Evolutionary conservation across 192 early-diverging fungal species (phyloP).

Genomic region (Cladochytrium replicatum): DNA sequence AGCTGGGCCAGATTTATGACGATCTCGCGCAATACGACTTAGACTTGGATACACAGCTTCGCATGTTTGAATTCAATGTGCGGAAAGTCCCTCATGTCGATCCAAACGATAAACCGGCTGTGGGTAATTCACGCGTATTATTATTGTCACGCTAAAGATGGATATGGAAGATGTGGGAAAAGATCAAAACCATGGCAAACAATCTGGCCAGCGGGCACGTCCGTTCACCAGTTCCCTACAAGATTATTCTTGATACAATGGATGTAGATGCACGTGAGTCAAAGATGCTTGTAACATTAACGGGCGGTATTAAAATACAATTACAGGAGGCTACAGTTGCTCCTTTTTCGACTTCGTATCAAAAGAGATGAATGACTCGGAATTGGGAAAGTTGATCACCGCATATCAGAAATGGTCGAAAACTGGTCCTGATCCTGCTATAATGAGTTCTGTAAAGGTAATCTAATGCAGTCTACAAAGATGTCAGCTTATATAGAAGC

Average conservation of each 20-base stretch:
- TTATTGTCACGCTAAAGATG: too few relatives aligned
- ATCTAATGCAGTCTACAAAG: too few relatives aligned
- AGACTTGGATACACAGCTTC: not conserved
- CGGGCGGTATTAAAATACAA: not conserved
- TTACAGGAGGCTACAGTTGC: not conserved
- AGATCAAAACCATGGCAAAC: not conserved
- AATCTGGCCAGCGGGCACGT: not conserved
- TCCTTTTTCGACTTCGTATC: not conserved
- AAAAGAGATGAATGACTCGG: not conserved
- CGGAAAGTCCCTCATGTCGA: not conserved
- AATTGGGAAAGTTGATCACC: not conserved
- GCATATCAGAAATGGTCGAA: too few relatives aligned
- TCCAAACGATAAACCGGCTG: not conserved
- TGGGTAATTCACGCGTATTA: too few relatives aligned
- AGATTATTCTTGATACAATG: not conserved
- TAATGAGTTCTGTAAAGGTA: not conserved
- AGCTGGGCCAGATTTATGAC: too few relatives aligned
- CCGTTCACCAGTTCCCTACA: not conserved
- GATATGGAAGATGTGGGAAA: too few relatives aligned
- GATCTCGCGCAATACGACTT: too few relatives aligned
- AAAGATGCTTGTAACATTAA: not conserved
- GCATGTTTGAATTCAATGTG: not conserved
- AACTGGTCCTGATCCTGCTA: too few relatives aligned
- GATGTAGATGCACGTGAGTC: not conserved
- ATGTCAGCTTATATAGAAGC: too few relatives aligned